Evolutionary conservation across 352 stramenopile species (phyloP).

Genomic region (Thalassiosira exigua): DNA sequence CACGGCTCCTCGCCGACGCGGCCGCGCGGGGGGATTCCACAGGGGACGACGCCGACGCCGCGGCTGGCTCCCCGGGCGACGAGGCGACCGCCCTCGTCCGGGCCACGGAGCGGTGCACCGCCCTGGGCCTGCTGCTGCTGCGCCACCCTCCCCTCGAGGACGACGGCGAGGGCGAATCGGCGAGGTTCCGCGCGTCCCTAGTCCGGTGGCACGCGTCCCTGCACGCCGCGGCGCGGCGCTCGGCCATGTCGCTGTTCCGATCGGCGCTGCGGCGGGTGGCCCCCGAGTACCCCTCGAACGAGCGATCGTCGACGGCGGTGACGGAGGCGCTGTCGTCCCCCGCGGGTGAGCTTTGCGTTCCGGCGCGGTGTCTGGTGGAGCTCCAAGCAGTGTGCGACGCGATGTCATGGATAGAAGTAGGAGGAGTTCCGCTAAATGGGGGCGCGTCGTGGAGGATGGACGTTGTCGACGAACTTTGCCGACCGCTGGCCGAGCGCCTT

Average conservation of each 20-base stretch:
- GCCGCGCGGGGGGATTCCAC: not conserved
- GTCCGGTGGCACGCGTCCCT: not conserved
- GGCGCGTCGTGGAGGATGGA: slow-evolving; percentile 38
- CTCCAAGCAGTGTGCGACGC: slow-evolving; percentile 44
- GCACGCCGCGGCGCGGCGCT: not conserved
- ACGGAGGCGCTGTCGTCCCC: slow-evolving; percentile 4
- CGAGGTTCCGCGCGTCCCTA: not conserved
- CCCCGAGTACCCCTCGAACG: slow-evolving; percentile 29
- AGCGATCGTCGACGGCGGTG: slow-evolving; percentile 18
- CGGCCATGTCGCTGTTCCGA: slow-evolving; percentile 1
- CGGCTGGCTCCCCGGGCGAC: not conserved
- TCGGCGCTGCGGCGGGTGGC: not conserved
- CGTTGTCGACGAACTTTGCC: slow-evolving; percentile 61
- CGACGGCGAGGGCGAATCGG: not conserved
- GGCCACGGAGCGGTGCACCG: slow-evolving; percentile 6
- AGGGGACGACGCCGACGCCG: not conserved
- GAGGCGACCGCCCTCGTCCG: not conserved
- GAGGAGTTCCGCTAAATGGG: too few relatives aligned
- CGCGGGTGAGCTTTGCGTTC: slow-evolving; percentile 12
- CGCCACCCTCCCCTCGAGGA: slow-evolving; percentile 4
- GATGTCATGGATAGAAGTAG: slow-evolving; percentile 15
- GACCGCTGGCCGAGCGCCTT: slow-evolving; percentile 60
- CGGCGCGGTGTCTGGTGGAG: slow-evolving; percentile 30
- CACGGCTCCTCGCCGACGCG: not conserved
- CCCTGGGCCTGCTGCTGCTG: slow-evolving; percentile 3